Evolutionary conservation across 257 asterid species (phyloP), one percentile per base, ranked within the genome.

Genomic region (Solanum sitiens): DNA sequence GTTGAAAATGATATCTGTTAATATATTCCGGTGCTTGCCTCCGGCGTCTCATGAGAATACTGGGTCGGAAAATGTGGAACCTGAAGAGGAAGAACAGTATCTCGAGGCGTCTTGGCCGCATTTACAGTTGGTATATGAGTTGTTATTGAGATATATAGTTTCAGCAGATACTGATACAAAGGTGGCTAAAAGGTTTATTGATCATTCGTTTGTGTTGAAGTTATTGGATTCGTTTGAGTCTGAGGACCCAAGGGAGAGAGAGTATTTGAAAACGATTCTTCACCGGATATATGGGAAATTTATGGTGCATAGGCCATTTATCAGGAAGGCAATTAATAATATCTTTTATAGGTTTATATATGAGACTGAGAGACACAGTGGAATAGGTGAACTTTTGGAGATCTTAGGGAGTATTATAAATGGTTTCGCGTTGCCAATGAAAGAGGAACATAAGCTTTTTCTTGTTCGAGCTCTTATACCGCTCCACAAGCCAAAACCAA

Each of bases 341-440:
- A 93, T 96, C 65, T 94, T 96, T 86, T 96, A 93, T 61, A 89
- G 96, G 89, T 94, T 93, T 93, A 90, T 96, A 83, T 94, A 92
- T 44, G 99, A 96, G 92, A 92, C 94, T 1, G 98, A 92, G 89
- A 92, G 94, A 89, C 97, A 94, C 83, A 91, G 92, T 82, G 99
- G 99, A 87, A 92, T 96, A 8, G 96, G 94, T 40, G 99, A 96
- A 93, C 91, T 96, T 42, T 75, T 96, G 95, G 99, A 96, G 94
- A 94, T 96, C 47, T 92, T 94, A 10, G 99, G 98, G 87, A 96
- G 99, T 85, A 95, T 96, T 83, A 95, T 96, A 61, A 96, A 95
- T 87, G 99, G 99, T 63, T 96, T 94, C 74, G 97, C 99, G 15
- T 88, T 95, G 95, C 99, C 99, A 21, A 93, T 96, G 98, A 96